These are phyloP conservation scores for Rhizoclosmatium globosum DNA, from an alignment of 192 early-diverging fungal genomes.

Conservation along the genomic window DNA sequence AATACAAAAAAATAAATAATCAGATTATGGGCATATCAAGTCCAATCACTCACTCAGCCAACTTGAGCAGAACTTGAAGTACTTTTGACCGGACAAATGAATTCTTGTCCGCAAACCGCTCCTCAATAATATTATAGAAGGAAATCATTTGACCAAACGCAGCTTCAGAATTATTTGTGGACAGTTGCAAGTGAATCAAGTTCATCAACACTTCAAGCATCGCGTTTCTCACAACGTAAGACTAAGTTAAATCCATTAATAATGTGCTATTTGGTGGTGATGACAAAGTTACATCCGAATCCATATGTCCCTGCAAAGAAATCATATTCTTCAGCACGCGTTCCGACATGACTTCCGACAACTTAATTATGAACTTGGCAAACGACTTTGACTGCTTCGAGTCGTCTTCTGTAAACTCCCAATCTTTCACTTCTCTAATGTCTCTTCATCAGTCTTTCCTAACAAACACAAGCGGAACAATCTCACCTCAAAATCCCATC, in stretches of 20 bases:
- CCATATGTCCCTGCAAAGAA: slow-evolving; percentile 82
- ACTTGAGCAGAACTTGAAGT: slow-evolving; percentile 80
- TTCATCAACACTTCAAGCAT: slow-evolving; percentile 92
- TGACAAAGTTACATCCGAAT: slow-evolving; percentile 76
- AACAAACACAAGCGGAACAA: background rate
- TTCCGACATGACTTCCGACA: slow-evolving; percentile 85
- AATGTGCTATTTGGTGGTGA: background rate
- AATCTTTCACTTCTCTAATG: slow-evolving; percentile 28
- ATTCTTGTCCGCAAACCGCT: slow-evolving; percentile 91
- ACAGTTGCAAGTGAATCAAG: slow-evolving; percentile 79
- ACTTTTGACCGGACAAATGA: slow-evolving; percentile 88
- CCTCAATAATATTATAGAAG: slow-evolving; percentile 91
- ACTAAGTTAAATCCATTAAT: slow-evolving; percentile 52
- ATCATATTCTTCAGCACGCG: slow-evolving; percentile 90
- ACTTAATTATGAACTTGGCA: slow-evolving; percentile 79
- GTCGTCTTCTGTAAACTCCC: slow-evolving; percentile 64
- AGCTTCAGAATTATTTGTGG: slow-evolving; percentile 71
- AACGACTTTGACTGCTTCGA: slow-evolving; percentile 82
- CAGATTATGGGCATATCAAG: background rate
- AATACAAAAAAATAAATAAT: slow-evolving; percentile 3
- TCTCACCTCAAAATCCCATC: slow-evolving; percentile 29
- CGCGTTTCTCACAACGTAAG: slow-evolving; percentile 83
- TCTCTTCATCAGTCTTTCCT: background rate
- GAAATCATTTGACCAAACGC: slow-evolving; percentile 76
- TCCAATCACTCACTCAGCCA: slow-evolving; percentile 74